A percentile compares a stretch with the other conserved stretches of the same genome.
Evolutionary conservation across 2,329 filamentous ascomycete species (phyloP).

Genomic region (Ceratocystis smalleyi): DNA sequence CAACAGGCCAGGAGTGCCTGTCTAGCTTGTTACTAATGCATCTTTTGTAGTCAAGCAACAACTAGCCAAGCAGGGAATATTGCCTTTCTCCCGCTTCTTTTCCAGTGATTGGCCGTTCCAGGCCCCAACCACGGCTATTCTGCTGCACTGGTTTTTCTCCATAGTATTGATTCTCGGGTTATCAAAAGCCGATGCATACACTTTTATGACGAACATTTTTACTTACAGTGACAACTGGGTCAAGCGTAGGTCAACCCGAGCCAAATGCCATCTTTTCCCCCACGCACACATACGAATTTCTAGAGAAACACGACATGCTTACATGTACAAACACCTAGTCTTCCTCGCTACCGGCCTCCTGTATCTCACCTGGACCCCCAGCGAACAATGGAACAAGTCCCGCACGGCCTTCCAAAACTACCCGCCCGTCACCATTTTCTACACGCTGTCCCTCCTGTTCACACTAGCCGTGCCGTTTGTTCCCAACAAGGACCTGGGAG

Average conservation of each 20-base stretch:
- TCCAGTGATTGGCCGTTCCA: constrained; percentile 55
- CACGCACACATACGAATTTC: too few relatives aligned
- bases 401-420: constrained; percentile 30
- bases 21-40: neutral
- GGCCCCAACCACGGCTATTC: constrained; percentile 11
- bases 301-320: neutral
- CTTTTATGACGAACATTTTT: constrained; percentile 14
- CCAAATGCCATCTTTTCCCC: neutral
- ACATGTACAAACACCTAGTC: constrained; percentile 36
- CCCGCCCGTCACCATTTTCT: constrained; percentile 33
- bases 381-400: constrained; percentile 37
- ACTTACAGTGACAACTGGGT: constrained; percentile 39
- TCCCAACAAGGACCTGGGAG: constrained; percentile 33
- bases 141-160: constrained; percentile 14
- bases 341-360: constrained; percentile 37
- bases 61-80: constrained; percentile 51
- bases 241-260: constrained; percentile 39
- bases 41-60: constrained; percentile 38
- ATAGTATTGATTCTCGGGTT: constrained; percentile 9
- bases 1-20: neutral
- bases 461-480: constrained; percentile 40
- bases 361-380: constrained; percentile 35
- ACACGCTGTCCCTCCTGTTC: constrained; percentile 36
- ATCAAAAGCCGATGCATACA: constrained; percentile 10
- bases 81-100: constrained; percentile 52